Base-by-base conservation (phyloP, 176 grass and related monocot genomes). In the Neostapfia colusana region DNA sequence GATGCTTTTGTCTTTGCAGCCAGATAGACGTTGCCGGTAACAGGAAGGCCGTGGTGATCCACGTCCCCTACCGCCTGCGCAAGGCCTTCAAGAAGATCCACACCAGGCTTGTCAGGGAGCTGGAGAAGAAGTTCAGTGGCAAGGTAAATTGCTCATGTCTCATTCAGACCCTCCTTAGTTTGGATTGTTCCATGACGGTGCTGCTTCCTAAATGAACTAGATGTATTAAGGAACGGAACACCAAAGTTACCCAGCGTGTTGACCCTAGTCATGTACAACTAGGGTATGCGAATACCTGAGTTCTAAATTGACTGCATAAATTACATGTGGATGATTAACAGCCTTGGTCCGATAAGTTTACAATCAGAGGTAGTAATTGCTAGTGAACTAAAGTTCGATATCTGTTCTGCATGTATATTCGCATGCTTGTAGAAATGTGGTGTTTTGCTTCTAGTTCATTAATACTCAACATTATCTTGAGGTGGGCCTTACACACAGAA, bases 61-160 rank as follows among this genome's bases (percentile, higher is more conserved):
- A 97, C 49, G 86, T 97, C 44, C 91, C 94, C 0, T 97, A 93
- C 71, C 92, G 94, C 42, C 87, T 93, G 36, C 82, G 84, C 76
- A 97, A 97, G 84, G 82, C 79, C 24, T 93, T 93, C 86, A 91
- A 48, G 76, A 97, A 97, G 84, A 88, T 97, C 86, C 95, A 97
- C 64, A 80, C 86, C 57, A 97, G 89, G 82, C 84, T 97, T 5
- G 87, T 93, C 60, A 92, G 91, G 84, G 95, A 97, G 84, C 84
- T 97, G 7, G 95, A 97, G 76, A 97, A 97, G 91, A 97, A 97
- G 63, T 97, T 97, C 67, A 97, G 95, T 48, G 95, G 91, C 69
- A 97, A 97, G 89, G 93, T 93, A 62, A 73, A 59, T 76, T 76
- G 10, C 23, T 14, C 2, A 2, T 35, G 2, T 34, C 14, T 28